These are phyloP conservation scores for Passiflora organensis DNA, from an alignment of 345 rosid species.

Conservation along the genomic window DNA sequence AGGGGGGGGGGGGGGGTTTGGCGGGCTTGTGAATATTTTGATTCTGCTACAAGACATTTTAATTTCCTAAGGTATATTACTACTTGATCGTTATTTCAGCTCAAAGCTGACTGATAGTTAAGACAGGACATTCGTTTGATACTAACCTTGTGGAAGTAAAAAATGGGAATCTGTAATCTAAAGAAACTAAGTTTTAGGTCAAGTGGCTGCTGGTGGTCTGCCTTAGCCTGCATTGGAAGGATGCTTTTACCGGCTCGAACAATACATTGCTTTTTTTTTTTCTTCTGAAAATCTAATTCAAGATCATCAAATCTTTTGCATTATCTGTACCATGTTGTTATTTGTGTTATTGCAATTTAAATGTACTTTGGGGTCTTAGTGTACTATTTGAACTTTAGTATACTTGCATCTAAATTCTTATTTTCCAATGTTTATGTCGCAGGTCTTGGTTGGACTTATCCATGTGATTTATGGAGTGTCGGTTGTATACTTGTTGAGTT, in stretches of 20 bases:
- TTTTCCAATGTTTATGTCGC: background rate
- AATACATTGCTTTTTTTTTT: background rate
- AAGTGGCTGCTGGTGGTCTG: background rate
- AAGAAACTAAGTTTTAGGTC: background rate
- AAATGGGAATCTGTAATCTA: background rate
- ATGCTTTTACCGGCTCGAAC: background rate
- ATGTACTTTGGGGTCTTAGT: background rate
- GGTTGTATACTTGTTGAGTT: constrained; percentile 24
- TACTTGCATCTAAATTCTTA: background rate
- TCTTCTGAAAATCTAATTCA: background rate
- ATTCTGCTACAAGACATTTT: too few species aligned
- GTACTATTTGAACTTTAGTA: background rate
- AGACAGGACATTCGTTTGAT: too few species aligned
- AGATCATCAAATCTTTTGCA: background rate
- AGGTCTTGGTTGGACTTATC: constrained; percentile 29
- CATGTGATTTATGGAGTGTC: constrained; percentile 27
- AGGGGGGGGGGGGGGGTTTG: too few species aligned
- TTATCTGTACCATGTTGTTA: background rate
- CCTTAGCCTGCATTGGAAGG: background rate
- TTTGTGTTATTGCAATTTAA: too few species aligned
- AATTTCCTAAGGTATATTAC: too few species aligned
- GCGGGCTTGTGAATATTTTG: too few species aligned
- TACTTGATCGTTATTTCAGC: too few species aligned
- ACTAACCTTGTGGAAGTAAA: background rate
- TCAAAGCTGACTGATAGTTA: too few species aligned